Evolutionary conservation across 2,329 filamentous ascomycete species (phyloP).

Genomic region (Penicillium concentricum): DNA sequence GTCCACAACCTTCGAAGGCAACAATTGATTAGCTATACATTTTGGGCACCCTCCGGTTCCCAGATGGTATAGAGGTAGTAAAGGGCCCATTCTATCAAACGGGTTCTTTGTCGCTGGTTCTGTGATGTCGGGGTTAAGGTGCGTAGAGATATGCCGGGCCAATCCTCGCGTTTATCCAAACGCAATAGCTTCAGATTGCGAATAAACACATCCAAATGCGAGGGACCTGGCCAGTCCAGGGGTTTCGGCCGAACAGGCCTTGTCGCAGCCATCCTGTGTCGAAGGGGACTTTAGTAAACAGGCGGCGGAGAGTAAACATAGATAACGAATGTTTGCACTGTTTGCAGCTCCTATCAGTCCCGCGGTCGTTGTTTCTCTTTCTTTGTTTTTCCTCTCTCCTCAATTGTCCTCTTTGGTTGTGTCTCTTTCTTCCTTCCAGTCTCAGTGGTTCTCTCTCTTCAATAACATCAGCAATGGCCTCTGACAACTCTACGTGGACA

Average conservation of each 20-base stretch:
- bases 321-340: slow-evolving; percentile 27
- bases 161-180: slow-evolving; percentile 72
- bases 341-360: slow-evolving; percentile 20
- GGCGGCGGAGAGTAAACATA: slow-evolving; percentile 23
- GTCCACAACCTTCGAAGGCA: background rate
- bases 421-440: background rate
- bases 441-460: slow-evolving; percentile 6
- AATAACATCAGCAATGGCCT: slow-evolving; percentile 26
- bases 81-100: slow-evolving; percentile 85
- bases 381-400: background rate
- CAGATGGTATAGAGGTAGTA: slow-evolving; percentile 82
- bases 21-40: slow-evolving; percentile 50
- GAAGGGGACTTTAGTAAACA: slow-evolving; percentile 12
- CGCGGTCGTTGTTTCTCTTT: slow-evolving; percentile 2
- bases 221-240: slow-evolving; percentile 44
- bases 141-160: slow-evolving; percentile 70
- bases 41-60: slow-evolving; percentile 72
- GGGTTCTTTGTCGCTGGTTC: slow-evolving; percentile 78
- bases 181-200: slow-evolving; percentile 82
- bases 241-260: slow-evolving; percentile 32
- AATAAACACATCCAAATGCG: slow-evolving; percentile 67
- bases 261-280: slow-evolving; percentile 33
- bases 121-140: slow-evolving; percentile 70
- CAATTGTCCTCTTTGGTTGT: background rate
- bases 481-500: slow-evolving; percentile 34